Conservation (phyloP, 495 filamentous ascomycete genomes). For the Xylaria scruposa region DNA sequence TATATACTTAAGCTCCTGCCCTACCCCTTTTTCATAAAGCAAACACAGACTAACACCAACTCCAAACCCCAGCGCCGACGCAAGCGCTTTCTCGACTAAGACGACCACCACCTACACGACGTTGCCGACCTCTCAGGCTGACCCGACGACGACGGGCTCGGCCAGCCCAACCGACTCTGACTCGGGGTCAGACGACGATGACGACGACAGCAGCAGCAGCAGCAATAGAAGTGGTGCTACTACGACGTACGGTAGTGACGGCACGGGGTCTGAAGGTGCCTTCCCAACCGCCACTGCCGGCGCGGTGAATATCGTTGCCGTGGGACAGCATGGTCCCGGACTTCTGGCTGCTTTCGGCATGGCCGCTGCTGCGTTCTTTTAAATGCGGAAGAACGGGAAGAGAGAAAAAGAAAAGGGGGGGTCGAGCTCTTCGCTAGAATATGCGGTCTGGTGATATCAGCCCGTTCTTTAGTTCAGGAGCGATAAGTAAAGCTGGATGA, state of each 20-base stretch:
- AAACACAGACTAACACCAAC: neutral
- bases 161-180: conserved; percentile 3
- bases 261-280: neutral
- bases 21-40: neutral
- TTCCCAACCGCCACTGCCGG: neutral
- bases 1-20: neutral
- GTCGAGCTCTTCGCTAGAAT: no score
- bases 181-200: neutral
- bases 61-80: conserved; percentile 33
- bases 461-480: no score
- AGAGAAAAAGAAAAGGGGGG: neutral
- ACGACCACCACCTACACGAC: conserved; percentile 25
- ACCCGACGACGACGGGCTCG: neutral
- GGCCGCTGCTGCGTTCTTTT: conserved; percentile 22
- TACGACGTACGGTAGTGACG: neutral
- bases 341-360: conserved; percentile 23
- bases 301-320: neutral
- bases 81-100: conserved; percentile 43
- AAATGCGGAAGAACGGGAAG: neutral
- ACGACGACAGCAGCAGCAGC: no score
- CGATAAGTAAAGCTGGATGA: no score
- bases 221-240: neutral
- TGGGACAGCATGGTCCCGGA: neutral
- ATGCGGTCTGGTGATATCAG: no score
- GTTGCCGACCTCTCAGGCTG: neutral